A percentile compares a stretch with the other conserved stretches of the same genome.
Conservation (phyloP, 257 asterid genomes). For the Nemophila menziesii region DNA sequence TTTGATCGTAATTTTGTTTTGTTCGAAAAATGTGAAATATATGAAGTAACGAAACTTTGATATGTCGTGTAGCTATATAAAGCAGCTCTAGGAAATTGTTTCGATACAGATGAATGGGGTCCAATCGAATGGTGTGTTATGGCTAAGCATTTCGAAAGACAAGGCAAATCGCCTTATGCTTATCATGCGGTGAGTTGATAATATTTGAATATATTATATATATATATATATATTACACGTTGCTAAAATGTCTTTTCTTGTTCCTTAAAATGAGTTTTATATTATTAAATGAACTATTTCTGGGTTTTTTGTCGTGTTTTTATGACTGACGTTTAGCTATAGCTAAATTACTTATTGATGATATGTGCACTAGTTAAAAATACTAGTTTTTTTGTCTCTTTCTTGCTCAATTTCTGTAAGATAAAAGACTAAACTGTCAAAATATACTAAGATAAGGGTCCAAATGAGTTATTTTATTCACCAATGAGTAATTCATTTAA, state of each 20-base stretch:
- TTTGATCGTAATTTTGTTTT: background rate
- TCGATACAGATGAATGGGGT: conserved; percentile 89
- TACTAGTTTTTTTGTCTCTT: too few relatives aligned
- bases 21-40: background rate
- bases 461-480: too few relatives aligned
- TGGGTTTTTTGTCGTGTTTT: background rate
- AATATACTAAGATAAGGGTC: too few relatives aligned
- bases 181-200: conserved; percentile 79
- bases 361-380: background rate
- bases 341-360: background rate
- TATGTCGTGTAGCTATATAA: conserved; percentile 45
- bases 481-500: background rate
- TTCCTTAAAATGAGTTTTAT: background rate
- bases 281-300: background rate
- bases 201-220: too few relatives aligned
- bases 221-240: too few relatives aligned
- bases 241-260: too few relatives aligned
- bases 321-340: background rate
- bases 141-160: conserved; percentile 93
- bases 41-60: conserved; percentile 1
- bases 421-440: too few relatives aligned
- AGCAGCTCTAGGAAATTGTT: conserved; percentile 73
- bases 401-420: too few relatives aligned
- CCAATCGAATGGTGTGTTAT: conserved; percentile 83
- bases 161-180: conserved; percentile 87